A percentile compares a stretch with the other conserved stretches of the same genome.
These are phyloP conservation scores for Dothidotthia symphoricarpi DNA, from an alignment of 2,329 filamentous ascomycete genomes.

Conservation along the genomic window DNA sequence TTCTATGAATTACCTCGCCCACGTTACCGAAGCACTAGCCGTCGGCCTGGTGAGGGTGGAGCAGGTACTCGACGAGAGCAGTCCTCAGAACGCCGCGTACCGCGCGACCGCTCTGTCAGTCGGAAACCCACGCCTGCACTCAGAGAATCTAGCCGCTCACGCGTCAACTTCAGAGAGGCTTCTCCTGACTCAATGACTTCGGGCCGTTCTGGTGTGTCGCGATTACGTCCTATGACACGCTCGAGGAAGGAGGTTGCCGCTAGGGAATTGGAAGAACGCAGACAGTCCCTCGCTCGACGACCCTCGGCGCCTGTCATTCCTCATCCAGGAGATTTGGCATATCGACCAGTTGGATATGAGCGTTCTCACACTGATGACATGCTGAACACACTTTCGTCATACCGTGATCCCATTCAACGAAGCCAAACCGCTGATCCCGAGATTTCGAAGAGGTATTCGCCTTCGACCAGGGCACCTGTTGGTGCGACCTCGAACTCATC, in stretches of 20 bases:
- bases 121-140: conserved; percentile 29
- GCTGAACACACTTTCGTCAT: conserved; percentile 33
- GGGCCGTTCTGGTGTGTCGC: conserved; percentile 29
- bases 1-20: conserved; percentile 61
- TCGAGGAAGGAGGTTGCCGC: conserved; percentile 55
- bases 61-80: conserved; percentile 45
- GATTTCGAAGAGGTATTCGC: conserved; percentile 42
- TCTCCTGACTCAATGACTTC: conserved; percentile 40
- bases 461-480: conserved; percentile 31
- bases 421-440: conserved; percentile 66
- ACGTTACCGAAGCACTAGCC: conserved; percentile 53
- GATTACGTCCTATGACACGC: conserved; percentile 28
- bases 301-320: conserved; percentile 78
- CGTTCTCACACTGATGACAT: conserved; percentile 45
- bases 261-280: conserved; percentile 82
- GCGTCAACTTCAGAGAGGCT: conserved; percentile 32
- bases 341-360: conserved; percentile 34
- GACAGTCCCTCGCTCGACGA: conserved; percentile 72
- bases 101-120: conserved; percentile 40
- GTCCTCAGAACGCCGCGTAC: conserved; percentile 46
- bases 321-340: conserved; percentile 60
- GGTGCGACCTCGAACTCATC: conserved; percentile 50
- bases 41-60: conserved; percentile 47
- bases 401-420: conserved; percentile 48
- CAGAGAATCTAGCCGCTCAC: conserved; percentile 36